These are phyloP conservation scores for Diospyros kaki DNA, from an alignment of 148 eudicot species.

Conservation along the genomic window DNA sequence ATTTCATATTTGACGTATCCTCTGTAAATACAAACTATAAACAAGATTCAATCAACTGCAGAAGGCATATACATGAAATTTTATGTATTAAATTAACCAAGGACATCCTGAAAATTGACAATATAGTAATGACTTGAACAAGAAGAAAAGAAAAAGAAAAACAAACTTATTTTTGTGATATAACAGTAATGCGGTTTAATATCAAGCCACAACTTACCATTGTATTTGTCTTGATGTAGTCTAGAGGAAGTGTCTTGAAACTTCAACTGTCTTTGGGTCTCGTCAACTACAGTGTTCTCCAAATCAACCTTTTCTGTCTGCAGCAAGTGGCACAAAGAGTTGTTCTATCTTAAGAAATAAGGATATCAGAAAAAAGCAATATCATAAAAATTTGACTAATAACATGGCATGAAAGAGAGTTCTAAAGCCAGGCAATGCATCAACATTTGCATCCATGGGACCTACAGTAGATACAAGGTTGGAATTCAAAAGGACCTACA, in stretches of 20 bases:
- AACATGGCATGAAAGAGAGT: not conserved
- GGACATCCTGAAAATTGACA: not conserved
- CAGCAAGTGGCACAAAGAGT: not conserved
- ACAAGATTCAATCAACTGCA: not conserved
- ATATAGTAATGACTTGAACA: not conserved
- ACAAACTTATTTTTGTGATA: not conserved
- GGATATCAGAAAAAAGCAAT: not conserved
- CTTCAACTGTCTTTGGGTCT: constrained; percentile 17
- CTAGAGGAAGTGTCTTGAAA: constrained; percentile 17
- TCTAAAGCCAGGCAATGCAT: not conserved
- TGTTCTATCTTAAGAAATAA: not conserved
- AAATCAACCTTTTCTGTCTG: constrained; percentile 33
- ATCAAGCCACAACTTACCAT: constrained; percentile 10
- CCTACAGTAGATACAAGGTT: not conserved
- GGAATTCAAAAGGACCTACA: not conserved
- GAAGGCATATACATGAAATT: not conserved
- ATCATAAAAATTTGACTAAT: not conserved
- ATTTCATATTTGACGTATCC: not conserved
- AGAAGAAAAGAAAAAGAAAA: too few species aligned
- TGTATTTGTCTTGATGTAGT: constrained; percentile 12
- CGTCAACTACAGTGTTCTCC: constrained; percentile 26
- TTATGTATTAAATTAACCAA: too few species aligned
- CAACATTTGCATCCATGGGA: not conserved
- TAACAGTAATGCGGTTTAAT: not conserved
- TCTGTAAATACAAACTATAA: not conserved